Percentiles rank a stretch among this genome's conserved stretches.
These are phyloP conservation scores for Ceratopteris richardii DNA, from an alignment of 75 land plant genomes.

Conservation along the genomic window DNA sequence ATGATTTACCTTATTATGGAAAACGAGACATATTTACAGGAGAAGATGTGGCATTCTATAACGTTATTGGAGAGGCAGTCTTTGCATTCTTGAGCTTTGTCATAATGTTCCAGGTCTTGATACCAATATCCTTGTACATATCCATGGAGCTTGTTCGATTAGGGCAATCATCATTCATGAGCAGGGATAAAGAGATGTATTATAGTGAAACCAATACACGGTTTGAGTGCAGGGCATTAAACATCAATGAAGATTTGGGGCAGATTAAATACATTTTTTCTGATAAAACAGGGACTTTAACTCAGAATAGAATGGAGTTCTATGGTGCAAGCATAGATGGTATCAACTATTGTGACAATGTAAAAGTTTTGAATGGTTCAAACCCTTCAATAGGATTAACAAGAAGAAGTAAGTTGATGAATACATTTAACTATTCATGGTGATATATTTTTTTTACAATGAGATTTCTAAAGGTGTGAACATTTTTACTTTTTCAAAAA, in stretches of 20 bases:
- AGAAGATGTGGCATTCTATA: slow-evolving; percentile 45
- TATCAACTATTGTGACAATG: slow-evolving; percentile 45
- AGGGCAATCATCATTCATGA: slow-evolving; percentile 95
- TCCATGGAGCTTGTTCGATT: slow-evolving; percentile 99
- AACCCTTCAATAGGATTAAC: too few relatives aligned
- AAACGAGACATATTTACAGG: slow-evolving; percentile 23
- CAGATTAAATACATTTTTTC: slow-evolving; percentile 91
- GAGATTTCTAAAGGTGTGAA: too few relatives aligned
- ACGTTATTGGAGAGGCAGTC: slow-evolving; percentile 52
- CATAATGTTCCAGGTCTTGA: slow-evolving; percentile 91
- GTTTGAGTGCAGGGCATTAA: slow-evolving; percentile 91
- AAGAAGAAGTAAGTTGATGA: not conserved
- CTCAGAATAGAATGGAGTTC: slow-evolving; percentile 99
- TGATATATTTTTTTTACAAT: too few relatives aligned
- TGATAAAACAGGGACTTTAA: slow-evolving; percentile 95
- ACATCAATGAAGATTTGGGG: slow-evolving; percentile 98
- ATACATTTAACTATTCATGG: too few relatives aligned
- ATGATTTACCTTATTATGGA: slow-evolving; percentile 42
- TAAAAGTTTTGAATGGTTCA: not conserved
- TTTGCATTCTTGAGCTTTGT: slow-evolving; percentile 71
- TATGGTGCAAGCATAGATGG: slow-evolving; percentile 80
- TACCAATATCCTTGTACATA: slow-evolving; percentile 90
- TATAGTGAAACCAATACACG: slow-evolving; percentile 52
- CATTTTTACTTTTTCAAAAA: too few relatives aligned
- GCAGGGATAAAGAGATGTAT: slow-evolving; percentile 58